Conservation (phyloP, 208 protist genomes). For the Zelonia costaricensis region DNA sequence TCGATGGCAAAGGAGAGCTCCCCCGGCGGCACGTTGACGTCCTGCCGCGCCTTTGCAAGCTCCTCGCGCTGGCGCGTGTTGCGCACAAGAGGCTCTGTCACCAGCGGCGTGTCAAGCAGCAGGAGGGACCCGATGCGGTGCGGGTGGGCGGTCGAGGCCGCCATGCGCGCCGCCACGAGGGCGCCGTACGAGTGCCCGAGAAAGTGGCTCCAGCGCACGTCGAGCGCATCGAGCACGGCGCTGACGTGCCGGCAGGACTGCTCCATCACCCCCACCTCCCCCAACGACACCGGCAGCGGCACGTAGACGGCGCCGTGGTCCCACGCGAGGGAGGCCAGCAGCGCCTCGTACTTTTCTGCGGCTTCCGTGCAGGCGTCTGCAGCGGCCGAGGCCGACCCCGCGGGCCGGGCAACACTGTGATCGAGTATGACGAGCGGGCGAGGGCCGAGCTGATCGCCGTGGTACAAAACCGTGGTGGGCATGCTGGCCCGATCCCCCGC, state of each 20-base stretch:
- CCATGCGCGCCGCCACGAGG: slow-evolving; percentile 78
- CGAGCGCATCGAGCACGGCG: slow-evolving; percentile 78
- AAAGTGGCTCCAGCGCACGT: slow-evolving; percentile 80
- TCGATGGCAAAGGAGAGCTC: slow-evolving; percentile 69
- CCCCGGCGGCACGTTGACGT: slow-evolving; percentile 75
- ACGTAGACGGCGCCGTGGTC: slow-evolving; percentile 78
- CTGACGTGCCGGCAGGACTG: slow-evolving; percentile 61
- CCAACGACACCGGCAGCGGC: slow-evolving; percentile 47
- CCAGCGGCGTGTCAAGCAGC: slow-evolving; percentile 75
- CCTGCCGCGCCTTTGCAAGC: slow-evolving; percentile 60
- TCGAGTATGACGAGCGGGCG: slow-evolving; percentile 84
- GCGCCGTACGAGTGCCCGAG: slow-evolving; percentile 77
- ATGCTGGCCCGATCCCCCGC: slow-evolving; percentile 29
- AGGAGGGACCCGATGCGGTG: slow-evolving; percentile 76
- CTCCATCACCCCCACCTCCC: slow-evolving; percentile 43
- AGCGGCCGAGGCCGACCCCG: slow-evolving; percentile 11
- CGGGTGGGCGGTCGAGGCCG: slow-evolving; percentile 47
- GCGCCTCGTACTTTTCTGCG: slow-evolving; percentile 57
- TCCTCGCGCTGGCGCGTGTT: slow-evolving; percentile 60
- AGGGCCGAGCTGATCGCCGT: slow-evolving; percentile 72
- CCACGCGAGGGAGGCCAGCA: slow-evolving; percentile 67
- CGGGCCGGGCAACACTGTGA: slow-evolving; percentile 35
- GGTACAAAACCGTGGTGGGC: slow-evolving; percentile 54
- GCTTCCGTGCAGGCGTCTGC: slow-evolving; percentile 19
- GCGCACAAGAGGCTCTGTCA: slow-evolving; percentile 56